Conservation (phyloP, 352 stramenopile genomes). For the Phytopythium boreale region DNA sequence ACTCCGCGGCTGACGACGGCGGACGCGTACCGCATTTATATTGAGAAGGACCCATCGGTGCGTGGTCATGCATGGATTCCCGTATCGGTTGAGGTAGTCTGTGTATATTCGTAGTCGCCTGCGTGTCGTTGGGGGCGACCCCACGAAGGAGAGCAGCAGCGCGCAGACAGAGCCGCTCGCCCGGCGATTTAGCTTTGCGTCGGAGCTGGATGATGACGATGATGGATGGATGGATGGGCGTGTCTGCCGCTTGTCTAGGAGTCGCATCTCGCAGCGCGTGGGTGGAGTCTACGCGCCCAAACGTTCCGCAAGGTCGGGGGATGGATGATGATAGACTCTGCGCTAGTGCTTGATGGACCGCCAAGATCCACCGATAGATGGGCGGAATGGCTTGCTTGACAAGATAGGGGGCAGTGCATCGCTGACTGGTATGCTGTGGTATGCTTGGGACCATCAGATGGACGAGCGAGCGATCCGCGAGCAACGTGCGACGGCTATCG, state of each 20-base stretch:
- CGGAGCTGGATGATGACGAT: slow-evolving; percentile 2
- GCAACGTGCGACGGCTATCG: not conserved
- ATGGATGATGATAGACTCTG: not conserved
- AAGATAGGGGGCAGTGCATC: not conserved
- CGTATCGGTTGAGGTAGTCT: slow-evolving; percentile 1
- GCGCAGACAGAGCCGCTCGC: not conserved
- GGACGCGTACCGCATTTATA: slow-evolving; percentile 80
- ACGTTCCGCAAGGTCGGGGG: slow-evolving; percentile 22
- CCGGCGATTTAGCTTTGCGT: not conserved
- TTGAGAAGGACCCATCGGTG: slow-evolving; percentile 72
- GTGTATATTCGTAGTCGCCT: not conserved
- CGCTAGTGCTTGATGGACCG: not conserved
- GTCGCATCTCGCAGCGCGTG: slow-evolving; percentile 31
- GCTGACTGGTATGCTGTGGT: not conserved
- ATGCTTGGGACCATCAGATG: not conserved
- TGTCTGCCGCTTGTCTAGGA: slow-evolving; percentile 24
- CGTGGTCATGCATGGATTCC: slow-evolving; percentile 1
- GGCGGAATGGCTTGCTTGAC: not conserved
- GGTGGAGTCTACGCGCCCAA: slow-evolving; percentile 23
- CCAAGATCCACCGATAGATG: not conserved
- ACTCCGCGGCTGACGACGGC: slow-evolving; percentile 58
- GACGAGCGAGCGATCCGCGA: slow-evolving; percentile 8
- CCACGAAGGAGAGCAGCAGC: not conserved
- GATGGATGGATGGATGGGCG: slow-evolving; percentile 21
- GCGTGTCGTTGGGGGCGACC: not conserved